Evolutionary conservation across 192 early-diverging fungal species (phyloP).

Genomic region (Coemansia furcata): DNA sequence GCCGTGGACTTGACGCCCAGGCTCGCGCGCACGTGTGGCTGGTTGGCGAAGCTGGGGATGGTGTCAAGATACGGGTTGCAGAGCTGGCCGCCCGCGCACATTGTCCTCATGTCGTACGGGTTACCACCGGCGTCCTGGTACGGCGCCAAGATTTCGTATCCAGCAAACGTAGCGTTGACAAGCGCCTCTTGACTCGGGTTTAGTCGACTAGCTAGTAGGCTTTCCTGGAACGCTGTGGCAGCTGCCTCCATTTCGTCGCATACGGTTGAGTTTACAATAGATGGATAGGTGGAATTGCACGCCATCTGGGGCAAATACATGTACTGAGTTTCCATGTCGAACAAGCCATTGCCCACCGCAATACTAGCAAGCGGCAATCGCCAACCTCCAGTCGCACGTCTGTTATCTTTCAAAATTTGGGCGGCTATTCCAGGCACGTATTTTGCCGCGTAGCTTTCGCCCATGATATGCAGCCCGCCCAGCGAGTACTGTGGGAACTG

Average conservation of each 20-base stretch:
- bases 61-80: constrained; percentile 74
- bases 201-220: background rate
- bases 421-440: constrained; percentile 85
- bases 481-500: constrained; percentile 70
- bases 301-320: constrained; percentile 72
- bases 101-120: constrained; percentile 86
- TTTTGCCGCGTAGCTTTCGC: constrained; percentile 83
- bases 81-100: constrained; percentile 68
- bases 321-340: constrained; percentile 77
- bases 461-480: constrained; percentile 79
- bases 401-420: constrained; percentile 52
- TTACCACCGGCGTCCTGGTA: constrained; percentile 56
- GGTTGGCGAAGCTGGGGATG: constrained; percentile 74
- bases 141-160: background rate
- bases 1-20: constrained; percentile 61
- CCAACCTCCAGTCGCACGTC: background rate
- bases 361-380: constrained; percentile 65
- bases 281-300: constrained; percentile 66
- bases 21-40: constrained; percentile 54
- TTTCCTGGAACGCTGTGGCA: background rate
- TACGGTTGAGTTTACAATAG: constrained; percentile 63
- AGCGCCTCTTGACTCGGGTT: background rate
- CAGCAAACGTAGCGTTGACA: constrained; percentile 33
- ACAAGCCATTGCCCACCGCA: constrained; percentile 86
- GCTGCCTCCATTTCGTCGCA: constrained; percentile 63